These are phyloP conservation scores for Penicillium atrosanguineum DNA, from an alignment of 495 filamentous ascomycete species.

Conservation along the genomic window DNA sequence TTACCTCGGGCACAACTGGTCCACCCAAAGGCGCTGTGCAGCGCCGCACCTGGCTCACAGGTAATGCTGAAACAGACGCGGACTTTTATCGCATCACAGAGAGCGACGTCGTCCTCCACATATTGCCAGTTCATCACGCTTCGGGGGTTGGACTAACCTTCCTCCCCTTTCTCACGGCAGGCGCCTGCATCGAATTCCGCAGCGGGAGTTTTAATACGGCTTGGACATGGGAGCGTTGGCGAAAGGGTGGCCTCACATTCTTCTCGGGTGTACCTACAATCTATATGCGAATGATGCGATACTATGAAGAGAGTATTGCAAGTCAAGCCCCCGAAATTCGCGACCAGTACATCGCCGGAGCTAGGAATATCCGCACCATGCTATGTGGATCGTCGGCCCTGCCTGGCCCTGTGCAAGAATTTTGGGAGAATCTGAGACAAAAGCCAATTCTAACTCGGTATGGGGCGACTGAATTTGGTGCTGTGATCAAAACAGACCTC, in stretches of 20 bases:
- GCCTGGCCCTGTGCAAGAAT: constrained; percentile 44
- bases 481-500: constrained; percentile 42
- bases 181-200: constrained; percentile 46
- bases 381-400: constrained; percentile 48
- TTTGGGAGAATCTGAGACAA: constrained; percentile 42
- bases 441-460: constrained; percentile 45
- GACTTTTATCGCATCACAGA: constrained; percentile 28
- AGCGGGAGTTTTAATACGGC: constrained; percentile 42
- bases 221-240: constrained; percentile 53
- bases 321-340: constrained; percentile 17
- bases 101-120: constrained; percentile 31
- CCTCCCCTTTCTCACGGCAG: constrained; percentile 42
- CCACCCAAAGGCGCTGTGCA: constrained; percentile 46
- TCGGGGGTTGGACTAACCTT: constrained; percentile 47
- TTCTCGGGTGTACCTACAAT: constrained; percentile 53
- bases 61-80: constrained; percentile 26
- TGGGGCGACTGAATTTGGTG: constrained; percentile 48
- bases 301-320: constrained; percentile 37
- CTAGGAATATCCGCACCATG: constrained; percentile 37
- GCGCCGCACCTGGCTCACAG: constrained; percentile 28
- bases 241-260: constrained; percentile 39
- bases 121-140: constrained; percentile 49
- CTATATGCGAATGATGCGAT: constrained; percentile 48
- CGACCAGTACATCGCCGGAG: constrained; percentile 36
- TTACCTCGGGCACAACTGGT: constrained; percentile 47